Evolutionary conservation across 352 stramenopile species (phyloP).

Genomic region (Phytophthora chlamydospora): DNA sequence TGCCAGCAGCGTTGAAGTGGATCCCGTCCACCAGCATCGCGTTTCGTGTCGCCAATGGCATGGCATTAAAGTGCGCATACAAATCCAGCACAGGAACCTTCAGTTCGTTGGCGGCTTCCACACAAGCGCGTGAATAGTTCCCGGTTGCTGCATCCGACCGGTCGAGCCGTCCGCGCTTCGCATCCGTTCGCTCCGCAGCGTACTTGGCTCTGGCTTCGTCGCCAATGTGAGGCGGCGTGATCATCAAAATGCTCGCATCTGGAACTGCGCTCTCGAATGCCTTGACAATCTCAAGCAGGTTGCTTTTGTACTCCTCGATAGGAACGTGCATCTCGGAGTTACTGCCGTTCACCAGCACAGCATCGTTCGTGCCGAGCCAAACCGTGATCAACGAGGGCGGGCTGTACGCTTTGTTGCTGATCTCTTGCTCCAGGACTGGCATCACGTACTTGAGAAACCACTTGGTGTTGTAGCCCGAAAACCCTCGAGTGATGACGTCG

Average conservation of each 20-base stretch:
- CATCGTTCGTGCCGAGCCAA: constrained; percentile 67
- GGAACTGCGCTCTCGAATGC: constrained; percentile 13
- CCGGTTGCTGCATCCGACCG: constrained; percentile 36
- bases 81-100: constrained; percentile 39
- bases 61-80: constrained; percentile 46
- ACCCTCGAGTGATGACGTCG: constrained; percentile 43
- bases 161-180: constrained; percentile 29
- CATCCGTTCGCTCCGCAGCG: not conserved
- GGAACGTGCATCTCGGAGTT: constrained; percentile 42
- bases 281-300: constrained; percentile 36
- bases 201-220: constrained; percentile 23
- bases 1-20: constrained; percentile 49
- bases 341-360: constrained; percentile 28
- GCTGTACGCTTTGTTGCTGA: constrained; percentile 15
- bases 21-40: constrained; percentile 46
- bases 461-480: constrained; percentile 42
- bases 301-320: constrained; percentile 43
- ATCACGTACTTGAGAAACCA: constrained; percentile 42
- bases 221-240: constrained; percentile 46
- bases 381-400: constrained; percentile 46
- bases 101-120: constrained; percentile 26
- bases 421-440: constrained; percentile 37
- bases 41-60: constrained; percentile 16
- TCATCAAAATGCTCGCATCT: constrained; percentile 37
- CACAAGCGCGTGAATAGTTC: constrained; percentile 43